A percentile compares a stretch with the other conserved stretches of the same genome.
These are phyloP conservation scores for Torulaspora pretoriensis DNA, from an alignment of 1,139 yeast species.

Conservation along the genomic window DNA sequence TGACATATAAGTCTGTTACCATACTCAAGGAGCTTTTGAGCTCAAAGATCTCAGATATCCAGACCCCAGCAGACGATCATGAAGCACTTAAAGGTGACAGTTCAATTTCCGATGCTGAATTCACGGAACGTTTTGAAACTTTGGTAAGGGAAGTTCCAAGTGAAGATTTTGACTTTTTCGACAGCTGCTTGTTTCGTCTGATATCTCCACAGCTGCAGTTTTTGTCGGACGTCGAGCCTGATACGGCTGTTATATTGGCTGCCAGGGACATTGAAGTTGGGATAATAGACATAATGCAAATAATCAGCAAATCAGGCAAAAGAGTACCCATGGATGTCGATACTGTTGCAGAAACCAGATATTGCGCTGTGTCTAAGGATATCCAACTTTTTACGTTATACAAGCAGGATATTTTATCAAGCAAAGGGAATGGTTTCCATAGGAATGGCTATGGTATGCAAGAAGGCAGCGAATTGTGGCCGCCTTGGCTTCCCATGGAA, in stretches of 20 bases:
- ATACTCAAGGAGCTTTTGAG: conserved; percentile 53
- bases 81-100: conserved; percentile 23
- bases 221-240: conserved; percentile 58
- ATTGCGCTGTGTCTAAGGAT: conserved; percentile 62
- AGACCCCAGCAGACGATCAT: conserved; percentile 22
- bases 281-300: conserved; percentile 42
- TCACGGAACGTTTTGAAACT: conserved; percentile 47
- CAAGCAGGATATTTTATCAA: conserved; percentile 41
- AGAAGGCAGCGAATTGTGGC: conserved; percentile 49
- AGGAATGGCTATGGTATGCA: conserved; percentile 39
- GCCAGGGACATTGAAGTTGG: conserved; percentile 70
- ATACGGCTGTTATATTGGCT: conserved; percentile 60
- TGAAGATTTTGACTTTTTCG: conserved; percentile 47
- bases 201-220: conserved; percentile 82
- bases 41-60: conserved; percentile 19
- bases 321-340: conserved; percentile 43
- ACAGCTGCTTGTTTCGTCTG: conserved; percentile 62
- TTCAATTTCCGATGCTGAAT: conserved; percentile 27
- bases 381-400: conserved; percentile 66
- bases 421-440: conserved; percentile 41
- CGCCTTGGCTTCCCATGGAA: conserved; percentile 76
- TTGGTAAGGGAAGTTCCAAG: conserved; percentile 44
- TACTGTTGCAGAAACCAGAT: conserved; percentile 60
- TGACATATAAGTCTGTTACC: conserved; percentile 69
- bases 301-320: conserved; percentile 42